Evolutionary conservation across 176 grass and related monocot genomes (phyloP), one percentile per base, ranked within the genome.

Genomic region (Oryza punctata): DNA sequence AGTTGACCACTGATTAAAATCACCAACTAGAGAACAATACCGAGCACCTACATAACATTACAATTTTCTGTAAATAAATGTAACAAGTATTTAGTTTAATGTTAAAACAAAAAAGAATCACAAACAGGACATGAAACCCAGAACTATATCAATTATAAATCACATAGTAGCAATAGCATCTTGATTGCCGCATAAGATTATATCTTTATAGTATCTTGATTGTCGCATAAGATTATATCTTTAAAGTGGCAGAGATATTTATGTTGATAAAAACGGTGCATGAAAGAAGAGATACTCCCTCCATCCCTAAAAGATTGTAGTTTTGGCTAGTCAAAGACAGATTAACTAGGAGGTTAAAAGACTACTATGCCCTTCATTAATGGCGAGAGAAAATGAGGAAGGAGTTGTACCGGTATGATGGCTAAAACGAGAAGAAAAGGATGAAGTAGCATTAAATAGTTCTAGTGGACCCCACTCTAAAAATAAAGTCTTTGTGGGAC

Each of bases 21-120:
- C 92, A 89, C 95, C 92, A 88, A 98, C 78, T 47, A 98, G 66
- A 75, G 95, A 89, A 84, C 88, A 93, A 79, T 95, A 98, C 65
- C 95, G 91, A 86, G 90, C 84, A 91, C 95, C 91, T 96, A 76
- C 66, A 84, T 71, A 64, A 47, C 43, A 89, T 79, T 69, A 63
- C 72, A 73, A 52, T 67, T 35, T 80, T 85, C 19, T 50, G 49
- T 75, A 70, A 84, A 64, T 46, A 44, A 70, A 64, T 82, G 50
- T 50, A 82, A 87, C 54, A 50, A 28, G 24, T 68, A 19, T 30
- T 67, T 10, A 71, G 18, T 80, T 21, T 69, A 46, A 46, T 75
- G 49, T 44, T 61, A 47, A 64, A 73, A 78, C 59, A 79, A 69
- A 73, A 61, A 69, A 70, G 18, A 26, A 25, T 54, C 80, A 59